Evolutionary conservation across 129 eudicot genomes (phyloP), one percentile per base, ranked within the genome.

Genomic region (Escallonia herrerae): DNA sequence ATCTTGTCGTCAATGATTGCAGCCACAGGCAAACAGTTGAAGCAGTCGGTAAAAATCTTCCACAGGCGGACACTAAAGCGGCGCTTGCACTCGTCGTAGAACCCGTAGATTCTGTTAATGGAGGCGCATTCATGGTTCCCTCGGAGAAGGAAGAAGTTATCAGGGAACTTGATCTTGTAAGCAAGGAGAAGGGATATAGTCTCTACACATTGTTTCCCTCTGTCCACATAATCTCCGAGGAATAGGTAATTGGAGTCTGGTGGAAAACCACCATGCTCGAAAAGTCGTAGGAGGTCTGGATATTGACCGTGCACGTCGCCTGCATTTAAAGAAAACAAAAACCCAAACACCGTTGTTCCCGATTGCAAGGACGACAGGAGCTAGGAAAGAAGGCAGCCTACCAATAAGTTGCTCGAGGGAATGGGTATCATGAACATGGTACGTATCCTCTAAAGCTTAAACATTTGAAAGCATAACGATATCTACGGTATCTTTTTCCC

Each of bases 251-350:
- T 67, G 62, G 72, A 53, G 33, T 53, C 58, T 13, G 72, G 72
- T 5, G 72, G 72, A 40, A 67, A 14, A 6, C 72, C 72, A 15
- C 72, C 72, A 54, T 40, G 55, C 13, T 67, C 72, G 37, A 67
- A 67, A 3, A 67, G 60, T 41, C 62, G 13, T 40, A 67, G 52
- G 62, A 67, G 72, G 58, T 67, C 72, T 11, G 62, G 58, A 67
- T 67, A 67, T 59, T 67, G 72, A 5, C 72, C 72, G 22, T 67
- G 72, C 10, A 67, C 55, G 41, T 67, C 72, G n/a, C 72, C 72
- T 67, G 62, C 42, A 22, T 22, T 22, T 22, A 52, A 12, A 8
- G 14, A 45, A 12, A 13, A 13, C 56, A 3, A 10, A 51, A 9
- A n/a, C n/a, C 12, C 4, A 4, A 50, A 45, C 9, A 45, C 2